Base-by-base conservation (phyloP, 2,329 filamentous ascomycete species). In the Alternaria sp. region DNA sequence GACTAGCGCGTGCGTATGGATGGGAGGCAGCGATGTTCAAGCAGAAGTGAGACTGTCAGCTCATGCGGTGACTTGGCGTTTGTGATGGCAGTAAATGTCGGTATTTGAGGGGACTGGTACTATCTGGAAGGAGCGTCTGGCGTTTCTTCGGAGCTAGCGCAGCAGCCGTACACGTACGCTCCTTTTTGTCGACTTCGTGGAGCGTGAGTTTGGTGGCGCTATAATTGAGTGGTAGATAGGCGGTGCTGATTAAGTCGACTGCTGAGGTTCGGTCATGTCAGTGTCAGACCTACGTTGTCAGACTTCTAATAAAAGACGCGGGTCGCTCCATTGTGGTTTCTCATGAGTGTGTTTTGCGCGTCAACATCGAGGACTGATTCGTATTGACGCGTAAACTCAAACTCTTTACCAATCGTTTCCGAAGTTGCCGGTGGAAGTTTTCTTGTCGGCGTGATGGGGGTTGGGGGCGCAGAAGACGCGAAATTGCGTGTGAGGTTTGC, bases 231-330 rank as follows among this genome's bases (percentile, higher is more conserved):
- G n/a, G 9, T 40, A 17, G 36, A 40, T 3, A 40, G 36, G 1
- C 4, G 36, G 36, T 40, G n/a, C n/a, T 40, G 36, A 40, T 1
- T 40, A 40, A 0, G 0, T 40, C 36, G 36, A 40, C 36, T 40
- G 36, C 15, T 11, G 36, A 2, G 15, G 17, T 40, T 1, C 0
- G 36, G n/a, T 40, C n/a, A 40, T 40, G 15, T 40, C 8, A 11
- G 36, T n/a, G 36, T 0, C 0, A 36, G 0, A 36, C 32, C 0
- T 0, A 40, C 0, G 9, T 6, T 10, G 36, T 40, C 36, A 40
- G 36, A 40, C n/a, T 11, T 1, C 36, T 10, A 17, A 40, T 40
- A 6, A 40, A 40, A 40, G 1, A 40, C 9, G 36, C 2, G n/a
- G n/a, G 36, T 10, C 5, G 36, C 36, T 40, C 36, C 36, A 40